Evolutionary conservation across 192 early-diverging fungal genomes (phyloP), one percentile per base, ranked within the genome.

Genomic region (Rhizoclosmatium sp.): DNA sequence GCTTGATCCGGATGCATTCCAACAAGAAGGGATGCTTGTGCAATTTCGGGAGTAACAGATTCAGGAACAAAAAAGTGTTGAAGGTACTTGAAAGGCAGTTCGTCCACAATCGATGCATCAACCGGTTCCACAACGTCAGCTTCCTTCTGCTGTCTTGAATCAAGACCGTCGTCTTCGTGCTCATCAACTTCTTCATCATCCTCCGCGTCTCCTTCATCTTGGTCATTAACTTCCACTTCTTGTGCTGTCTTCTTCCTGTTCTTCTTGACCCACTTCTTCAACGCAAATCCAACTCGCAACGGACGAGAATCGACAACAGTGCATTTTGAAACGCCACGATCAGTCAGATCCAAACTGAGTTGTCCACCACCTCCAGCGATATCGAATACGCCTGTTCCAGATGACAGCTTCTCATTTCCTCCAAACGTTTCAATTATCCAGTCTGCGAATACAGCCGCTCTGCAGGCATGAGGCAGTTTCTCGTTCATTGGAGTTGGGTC

Each of bases 1-100:
- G 89, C 89, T 70, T 89, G 87, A 68, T 91, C 89, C 2, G 89
- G 84, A 65, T 91, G 89, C 2, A 91, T 71, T 0, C 89, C 89
- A 69, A 89, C 83, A 42, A 91, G 46, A 23, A 91, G 75, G 3
- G 86, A 83, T 2, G 84, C 80, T 3, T 40, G 48, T 10, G n/a
- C n/a, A 16, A 91, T 48, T 10, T 83, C 23, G 0, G 69, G 59
- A 2, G 72, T 47, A 31, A 85, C 69, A 10, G 58, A 61, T 5
- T 73, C 39, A 49, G 87, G 58, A 47, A 7, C 77, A 51, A 39
- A 84, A 79, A 49, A 82, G 70, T 56, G 76, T 82, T 14, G 75
- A 31, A 21, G 76, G 80, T 67, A 70, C 31, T n/a, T 73, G 41
- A 54, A 81, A 42, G 59, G 75, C 46, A 47, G 61, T 14, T 58